Percentiles rank a stretch among this genome's conserved stretches.
These are phyloP conservation scores for Microdochium nivale DNA, from an alignment of 2,329 filamentous ascomycete species.

Conservation along the genomic window DNA sequence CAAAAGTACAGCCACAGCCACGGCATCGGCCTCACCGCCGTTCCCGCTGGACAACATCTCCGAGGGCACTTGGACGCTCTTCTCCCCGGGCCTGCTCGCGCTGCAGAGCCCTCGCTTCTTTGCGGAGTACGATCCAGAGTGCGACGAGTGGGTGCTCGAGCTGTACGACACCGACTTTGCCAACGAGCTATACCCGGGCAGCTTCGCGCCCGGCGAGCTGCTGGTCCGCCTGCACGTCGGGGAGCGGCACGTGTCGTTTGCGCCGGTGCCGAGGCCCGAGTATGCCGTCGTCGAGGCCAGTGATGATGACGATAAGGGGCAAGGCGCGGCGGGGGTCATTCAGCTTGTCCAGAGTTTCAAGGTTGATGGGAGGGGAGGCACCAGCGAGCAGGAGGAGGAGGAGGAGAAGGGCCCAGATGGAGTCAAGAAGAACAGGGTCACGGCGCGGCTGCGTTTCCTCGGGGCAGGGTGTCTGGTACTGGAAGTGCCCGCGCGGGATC, in stretches of 20 bases:
- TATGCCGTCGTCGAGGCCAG: not conserved
- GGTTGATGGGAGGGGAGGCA: not conserved
- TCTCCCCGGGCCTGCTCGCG: not conserved
- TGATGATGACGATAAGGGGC: not conserved
- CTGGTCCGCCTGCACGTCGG: not conserved
- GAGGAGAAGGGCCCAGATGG: not conserved
- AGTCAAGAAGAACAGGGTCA: not conserved
- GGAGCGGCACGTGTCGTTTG: not conserved
- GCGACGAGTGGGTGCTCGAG: not conserved
- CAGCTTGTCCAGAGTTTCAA: not conserved
- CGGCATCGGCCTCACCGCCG: not conserved
- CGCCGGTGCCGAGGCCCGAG: not conserved
- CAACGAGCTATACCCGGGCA: not conserved
- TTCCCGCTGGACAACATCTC: not conserved
- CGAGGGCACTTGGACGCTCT: not conserved
- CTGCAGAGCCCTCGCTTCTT: not conserved
- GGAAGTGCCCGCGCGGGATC: not conserved
- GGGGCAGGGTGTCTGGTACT: not conserved
- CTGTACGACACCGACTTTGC: not conserved
- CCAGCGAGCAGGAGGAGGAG: not conserved
- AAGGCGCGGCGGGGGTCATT: not conserved
- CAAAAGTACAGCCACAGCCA: too few species aligned
- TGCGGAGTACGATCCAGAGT: not conserved
- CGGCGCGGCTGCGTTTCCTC: not conserved
- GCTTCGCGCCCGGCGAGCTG: not conserved